These are phyloP conservation scores for Pseudogymnoascus sp. DNA, from an alignment of 2,329 filamentous ascomycete genomes.

Conservation along the genomic window DNA sequence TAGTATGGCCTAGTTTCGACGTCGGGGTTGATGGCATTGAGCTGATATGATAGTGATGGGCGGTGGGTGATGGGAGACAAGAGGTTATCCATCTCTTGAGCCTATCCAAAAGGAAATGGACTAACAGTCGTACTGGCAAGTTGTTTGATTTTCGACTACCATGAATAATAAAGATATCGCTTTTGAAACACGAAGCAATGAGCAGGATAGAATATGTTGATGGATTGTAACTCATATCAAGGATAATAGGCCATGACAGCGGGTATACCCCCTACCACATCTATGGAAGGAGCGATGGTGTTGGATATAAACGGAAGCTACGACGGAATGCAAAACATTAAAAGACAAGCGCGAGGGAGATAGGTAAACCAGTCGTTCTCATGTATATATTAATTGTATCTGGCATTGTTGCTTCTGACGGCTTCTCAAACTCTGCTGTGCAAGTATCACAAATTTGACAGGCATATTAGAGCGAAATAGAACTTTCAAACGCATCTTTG, in stretches of 20 bases:
- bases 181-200: not conserved
- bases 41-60: not conserved
- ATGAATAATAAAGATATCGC: constrained; percentile 1
- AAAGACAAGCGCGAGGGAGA: not conserved
- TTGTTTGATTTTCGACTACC: not conserved
- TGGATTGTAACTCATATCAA: not conserved
- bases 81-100: not conserved
- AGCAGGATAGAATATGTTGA: not conserved
- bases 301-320: not conserved
- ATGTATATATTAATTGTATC: not conserved
- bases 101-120: not conserved
- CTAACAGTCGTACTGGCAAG: not conserved
- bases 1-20: not conserved
- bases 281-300: not conserved
- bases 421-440: not conserved
- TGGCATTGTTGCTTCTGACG: not conserved
- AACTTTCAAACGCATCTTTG: not conserved
- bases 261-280: not conserved
- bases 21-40: not conserved
- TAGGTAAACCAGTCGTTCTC: not conserved
- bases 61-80: not conserved
- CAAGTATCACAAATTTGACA: not conserved
- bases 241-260: not conserved
- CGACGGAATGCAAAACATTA: not conserved
- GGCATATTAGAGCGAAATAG: not conserved